Evolutionary conservation across 2,329 filamentous ascomycete species (phyloP).

Genomic region (Phaeosphaeriaceae sp.): DNA sequence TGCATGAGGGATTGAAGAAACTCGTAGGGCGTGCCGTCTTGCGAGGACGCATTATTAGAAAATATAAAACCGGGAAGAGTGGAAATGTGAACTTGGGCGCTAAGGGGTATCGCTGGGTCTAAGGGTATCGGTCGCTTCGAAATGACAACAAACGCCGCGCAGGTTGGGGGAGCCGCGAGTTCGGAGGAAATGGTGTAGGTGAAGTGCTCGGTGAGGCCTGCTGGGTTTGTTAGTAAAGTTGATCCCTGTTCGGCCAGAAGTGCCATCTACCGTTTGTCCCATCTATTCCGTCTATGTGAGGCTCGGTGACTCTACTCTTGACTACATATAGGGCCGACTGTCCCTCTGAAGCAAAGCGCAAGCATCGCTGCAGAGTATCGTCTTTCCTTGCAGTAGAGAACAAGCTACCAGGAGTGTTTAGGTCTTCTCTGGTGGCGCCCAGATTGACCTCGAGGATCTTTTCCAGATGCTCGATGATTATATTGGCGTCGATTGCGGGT

Average conservation of each 20-base stretch:
- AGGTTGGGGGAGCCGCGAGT: constrained; percentile 78
- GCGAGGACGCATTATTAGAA: constrained; percentile 70
- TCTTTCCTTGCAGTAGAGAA: constrained; percentile 73
- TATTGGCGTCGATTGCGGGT: constrained; percentile 53
- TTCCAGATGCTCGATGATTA: constrained; percentile 56
- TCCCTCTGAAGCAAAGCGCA: constrained; percentile 85
- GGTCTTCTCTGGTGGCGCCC: constrained; percentile 69
- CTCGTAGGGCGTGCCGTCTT: constrained; percentile 86
- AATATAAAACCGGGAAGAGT: constrained; percentile 85
- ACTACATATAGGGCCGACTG: constrained; percentile 90
- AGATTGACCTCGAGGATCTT: constrained; percentile 57
- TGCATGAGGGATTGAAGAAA: constrained; percentile 91
- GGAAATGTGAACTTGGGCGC: constrained; percentile 88
- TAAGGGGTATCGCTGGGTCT: constrained; percentile 80
- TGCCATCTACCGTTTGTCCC: constrained; percentile 39
- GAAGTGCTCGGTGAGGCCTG: constrained; percentile 58
- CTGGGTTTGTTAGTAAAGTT: constrained; percentile 47
- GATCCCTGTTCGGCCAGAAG: constrained; percentile 11
- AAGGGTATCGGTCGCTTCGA: constrained; percentile 89
- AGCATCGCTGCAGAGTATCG: constrained; percentile 86
- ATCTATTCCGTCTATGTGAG: constrained; percentile 38
- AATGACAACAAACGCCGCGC: constrained; percentile 83
- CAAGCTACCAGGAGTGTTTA: constrained; percentile 81
- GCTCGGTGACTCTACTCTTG: constrained; percentile 71
- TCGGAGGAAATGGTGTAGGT: constrained; percentile 82